A percentile compares a stretch with the other conserved stretches of the same genome.
These are phyloP conservation scores for Neoboletus brunneissimus DNA, from an alignment of 768 basidiomycete genomes.

Conservation along the genomic window DNA sequence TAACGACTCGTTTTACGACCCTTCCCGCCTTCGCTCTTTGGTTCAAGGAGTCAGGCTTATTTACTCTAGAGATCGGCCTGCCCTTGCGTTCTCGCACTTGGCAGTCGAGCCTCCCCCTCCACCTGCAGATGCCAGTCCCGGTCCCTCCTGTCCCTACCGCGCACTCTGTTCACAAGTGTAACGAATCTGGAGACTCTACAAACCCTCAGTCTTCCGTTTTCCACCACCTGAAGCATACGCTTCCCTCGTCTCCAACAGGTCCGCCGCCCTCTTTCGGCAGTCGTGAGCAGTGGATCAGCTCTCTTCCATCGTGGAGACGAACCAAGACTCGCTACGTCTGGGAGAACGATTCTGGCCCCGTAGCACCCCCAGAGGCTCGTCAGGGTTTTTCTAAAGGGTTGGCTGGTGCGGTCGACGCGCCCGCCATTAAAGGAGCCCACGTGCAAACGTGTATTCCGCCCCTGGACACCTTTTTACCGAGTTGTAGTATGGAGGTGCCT, in stretches of 20 bases:
- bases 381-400: constrained; percentile 76
- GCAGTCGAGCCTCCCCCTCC: constrained; percentile 40
- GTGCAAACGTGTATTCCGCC: constrained; percentile 86
- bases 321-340: constrained; percentile 64
- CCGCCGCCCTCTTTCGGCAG: constrained; percentile 64
- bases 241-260: constrained; percentile 58
- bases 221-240: constrained; percentile 52
- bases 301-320: constrained; percentile 69
- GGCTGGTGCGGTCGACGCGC: constrained; percentile 71
- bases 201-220: constrained; percentile 43
- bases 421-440: constrained; percentile 81
- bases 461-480: constrained; percentile 36
- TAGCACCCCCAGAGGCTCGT: constrained; percentile 16
- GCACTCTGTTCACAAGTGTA: constrained; percentile 65
- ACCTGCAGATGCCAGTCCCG: constrained; percentile 83
- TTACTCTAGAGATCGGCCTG: constrained; percentile 44
- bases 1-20: constrained; percentile 77
- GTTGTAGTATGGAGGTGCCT: constrained; percentile 14
- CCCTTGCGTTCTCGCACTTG: constrained; percentile 43
- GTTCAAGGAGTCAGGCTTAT: constrained; percentile 37
- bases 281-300: constrained; percentile 72
- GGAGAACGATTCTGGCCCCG: constrained; percentile 48
- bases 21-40: constrained; percentile 37
- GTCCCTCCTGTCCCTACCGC: constrained; percentile 61
- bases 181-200: constrained; percentile 40